Evolutionary conservation across 768 basidiomycete species (phyloP).

Genomic region (Leccinellum albellum): DNA sequence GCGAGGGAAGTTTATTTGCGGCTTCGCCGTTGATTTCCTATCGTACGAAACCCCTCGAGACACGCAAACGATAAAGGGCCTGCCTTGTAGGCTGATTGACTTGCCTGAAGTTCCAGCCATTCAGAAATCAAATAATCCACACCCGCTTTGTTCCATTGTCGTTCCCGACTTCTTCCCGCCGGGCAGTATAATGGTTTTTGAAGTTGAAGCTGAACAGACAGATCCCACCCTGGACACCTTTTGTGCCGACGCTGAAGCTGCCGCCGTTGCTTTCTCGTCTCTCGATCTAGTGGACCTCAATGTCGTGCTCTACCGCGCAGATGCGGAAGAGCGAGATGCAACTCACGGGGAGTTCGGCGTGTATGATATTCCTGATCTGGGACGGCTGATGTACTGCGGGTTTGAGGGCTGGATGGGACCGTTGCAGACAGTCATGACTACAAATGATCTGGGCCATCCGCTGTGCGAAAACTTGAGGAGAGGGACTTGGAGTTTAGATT

Average conservation of each 20-base stretch:
- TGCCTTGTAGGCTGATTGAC: slow-evolving; percentile 65
- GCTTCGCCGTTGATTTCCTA: slow-evolving; percentile 66
- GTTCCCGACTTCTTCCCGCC: slow-evolving; percentile 94
- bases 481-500: slow-evolving; percentile 92
- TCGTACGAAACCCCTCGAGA: slow-evolving; percentile 56
- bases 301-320: slow-evolving; percentile 77
- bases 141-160: slow-evolving; percentile 70
- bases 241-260: slow-evolving; percentile 68
- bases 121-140: slow-evolving; percentile 61
- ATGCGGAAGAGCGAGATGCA: slow-evolving; percentile 89
- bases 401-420: slow-evolving; percentile 97
- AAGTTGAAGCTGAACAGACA: slow-evolving; percentile 75
- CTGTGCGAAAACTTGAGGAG: slow-evolving; percentile 83
- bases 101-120: slow-evolving; percentile 56
- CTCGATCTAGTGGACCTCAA: slow-evolving; percentile 88
- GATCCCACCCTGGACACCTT: slow-evolving; percentile 69
- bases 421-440: slow-evolving; percentile 75
- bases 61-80: slow-evolving; percentile 57
- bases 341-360: slow-evolving; percentile 76
- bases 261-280: slow-evolving; percentile 65
- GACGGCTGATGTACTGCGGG: slow-evolving; percentile 84
- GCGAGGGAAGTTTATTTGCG: slow-evolving; percentile 75
- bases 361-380: slow-evolving; percentile 76
- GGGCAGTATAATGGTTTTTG: slow-evolving; percentile 90
- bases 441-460: slow-evolving; percentile 92